A percentile compares a stretch with the other conserved stretches of the same genome.
Evolutionary conservation across 2,329 filamentous ascomycete species (phyloP).

Genomic region (Apiospora pterosperma): DNA sequence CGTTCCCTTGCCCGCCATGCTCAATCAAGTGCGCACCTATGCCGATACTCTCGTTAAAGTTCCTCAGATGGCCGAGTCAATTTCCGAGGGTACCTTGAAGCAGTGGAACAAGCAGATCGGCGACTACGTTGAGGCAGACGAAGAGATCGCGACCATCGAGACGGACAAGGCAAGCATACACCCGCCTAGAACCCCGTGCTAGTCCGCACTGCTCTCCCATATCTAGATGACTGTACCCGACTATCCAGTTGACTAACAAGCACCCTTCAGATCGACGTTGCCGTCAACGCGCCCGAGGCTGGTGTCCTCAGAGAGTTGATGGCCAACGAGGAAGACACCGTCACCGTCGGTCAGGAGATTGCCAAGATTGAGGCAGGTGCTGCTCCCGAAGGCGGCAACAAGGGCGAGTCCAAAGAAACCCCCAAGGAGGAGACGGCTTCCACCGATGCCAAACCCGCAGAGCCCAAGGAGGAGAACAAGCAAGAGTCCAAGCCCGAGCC

Average conservation of each 20-base stretch:
- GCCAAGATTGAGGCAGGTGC: conserved; percentile 81
- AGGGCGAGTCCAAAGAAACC: conserved; percentile 59
- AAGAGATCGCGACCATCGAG: conserved; percentile 98
- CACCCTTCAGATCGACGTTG: conserved; percentile 76
- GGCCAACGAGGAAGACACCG: conserved; percentile 91
- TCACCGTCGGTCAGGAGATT: conserved; percentile 89
- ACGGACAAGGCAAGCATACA: conserved; percentile 78
- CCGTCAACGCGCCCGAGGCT: conserved; percentile 88
- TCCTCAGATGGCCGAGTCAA: conserved; percentile 97
- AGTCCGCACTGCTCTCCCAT: background rate
- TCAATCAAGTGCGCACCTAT: conserved; percentile 57
- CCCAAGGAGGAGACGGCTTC: conserved; percentile 43
- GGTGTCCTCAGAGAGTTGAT: conserved; percentile 91
- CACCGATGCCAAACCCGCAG: conserved; percentile 37
- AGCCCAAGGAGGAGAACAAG: conserved; percentile 31
- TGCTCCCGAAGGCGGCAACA: conserved; percentile 52
- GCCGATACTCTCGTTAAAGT: conserved; percentile 90
- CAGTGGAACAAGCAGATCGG: conserved; percentile 91
- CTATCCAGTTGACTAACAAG: background rate
- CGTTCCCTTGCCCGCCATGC: conserved; percentile 45
- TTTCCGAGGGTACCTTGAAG: conserved; percentile 94
- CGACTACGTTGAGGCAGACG: conserved; percentile 91
- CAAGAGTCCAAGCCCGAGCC: conserved; percentile 33
- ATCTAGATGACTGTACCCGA: background rate
- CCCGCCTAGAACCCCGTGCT: background rate